These are phyloP conservation scores for Stagonosporopsis vannaccii DNA, from an alignment of 2,329 filamentous ascomycete genomes.

Conservation along the genomic window DNA sequence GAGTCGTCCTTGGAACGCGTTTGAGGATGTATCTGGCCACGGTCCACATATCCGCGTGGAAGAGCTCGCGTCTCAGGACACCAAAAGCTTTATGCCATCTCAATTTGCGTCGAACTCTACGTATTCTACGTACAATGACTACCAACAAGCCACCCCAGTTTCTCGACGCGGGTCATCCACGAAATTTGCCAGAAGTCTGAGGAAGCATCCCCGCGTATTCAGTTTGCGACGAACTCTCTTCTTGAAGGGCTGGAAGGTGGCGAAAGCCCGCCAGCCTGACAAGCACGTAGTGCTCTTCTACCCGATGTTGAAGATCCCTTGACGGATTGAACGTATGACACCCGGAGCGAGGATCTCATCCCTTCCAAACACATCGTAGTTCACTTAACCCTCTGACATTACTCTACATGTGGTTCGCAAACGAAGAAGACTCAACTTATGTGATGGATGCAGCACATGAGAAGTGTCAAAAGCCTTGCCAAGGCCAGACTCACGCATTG, in stretches of 20 bases:
- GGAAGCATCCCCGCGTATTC: slow-evolving; percentile 28
- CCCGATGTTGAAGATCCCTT: slow-evolving; percentile 24
- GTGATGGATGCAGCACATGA: not conserved
- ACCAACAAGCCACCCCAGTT: not conserved
- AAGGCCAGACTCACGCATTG: not conserved
- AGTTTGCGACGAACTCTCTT: slow-evolving; percentile 19
- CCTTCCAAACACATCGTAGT: slow-evolving; percentile 20
- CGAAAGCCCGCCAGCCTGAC: slow-evolving; percentile 14
- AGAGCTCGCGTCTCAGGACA: slow-evolving; percentile 20
- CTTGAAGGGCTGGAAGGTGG: slow-evolving; percentile 15
- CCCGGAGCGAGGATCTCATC: slow-evolving; percentile 16
- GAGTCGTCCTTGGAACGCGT: slow-evolving; percentile 34
- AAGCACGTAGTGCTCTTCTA: slow-evolving; percentile 9
- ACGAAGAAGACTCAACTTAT: slow-evolving; percentile 9
- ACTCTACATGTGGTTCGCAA: slow-evolving; percentile 20
- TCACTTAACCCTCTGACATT: slow-evolving; percentile 8
- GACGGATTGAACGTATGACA: slow-evolving; percentile 9
- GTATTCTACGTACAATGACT: not conserved
- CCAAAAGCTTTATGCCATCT: too few species aligned
- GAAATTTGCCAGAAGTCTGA: slow-evolving; percentile 18
- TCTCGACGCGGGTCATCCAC: slow-evolving; percentile 1
- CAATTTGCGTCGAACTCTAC: slow-evolving; percentile 19
- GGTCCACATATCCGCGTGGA: slow-evolving; percentile 21
- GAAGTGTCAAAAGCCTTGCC: too few species aligned
- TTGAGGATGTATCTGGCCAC: slow-evolving; percentile 31